These are phyloP conservation scores for Tricholoma flavovirens DNA, from an alignment of 768 basidiomycete genomes.

Conservation along the genomic window DNA sequence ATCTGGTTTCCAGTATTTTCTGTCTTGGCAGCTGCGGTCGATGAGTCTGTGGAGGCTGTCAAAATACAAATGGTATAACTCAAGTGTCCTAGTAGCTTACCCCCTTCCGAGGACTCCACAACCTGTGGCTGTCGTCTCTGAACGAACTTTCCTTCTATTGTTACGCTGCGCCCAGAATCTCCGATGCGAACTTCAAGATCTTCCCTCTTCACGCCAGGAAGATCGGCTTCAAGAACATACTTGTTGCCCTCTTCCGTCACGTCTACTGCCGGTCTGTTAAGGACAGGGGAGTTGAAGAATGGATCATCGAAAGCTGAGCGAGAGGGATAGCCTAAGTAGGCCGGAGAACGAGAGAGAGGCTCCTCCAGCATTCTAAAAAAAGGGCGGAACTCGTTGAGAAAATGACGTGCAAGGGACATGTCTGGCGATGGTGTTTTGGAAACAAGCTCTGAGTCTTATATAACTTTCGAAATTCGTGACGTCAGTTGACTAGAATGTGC, in stretches of 20 bases:
- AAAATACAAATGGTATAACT: background rate
- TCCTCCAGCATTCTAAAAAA: conserved; percentile 75
- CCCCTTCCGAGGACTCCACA: conserved; percentile 4
- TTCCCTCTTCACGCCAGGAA: conserved; percentile 77
- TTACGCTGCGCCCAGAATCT: conserved; percentile 63
- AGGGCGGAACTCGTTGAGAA: conserved; percentile 67
- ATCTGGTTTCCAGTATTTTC: conserved; percentile 38
- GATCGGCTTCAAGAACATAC: conserved; percentile 69
- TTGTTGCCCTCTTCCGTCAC: conserved; percentile 58
- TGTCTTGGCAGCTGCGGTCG: conserved; percentile 17
- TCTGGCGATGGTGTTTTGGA: background rate
- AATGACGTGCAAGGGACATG: conserved; percentile 64
- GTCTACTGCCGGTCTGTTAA: conserved; percentile 56
- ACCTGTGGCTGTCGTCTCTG: conserved; percentile 19
- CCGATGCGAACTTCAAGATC: conserved; percentile 67
- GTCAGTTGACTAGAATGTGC: background rate
- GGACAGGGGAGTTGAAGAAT: conserved; percentile 30
- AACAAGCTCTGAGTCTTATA: conserved; percentile 2
- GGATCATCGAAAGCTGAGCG: conserved; percentile 42
- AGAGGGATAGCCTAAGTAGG: background rate
- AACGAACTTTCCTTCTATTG: conserved; percentile 60
- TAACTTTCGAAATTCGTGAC: background rate
- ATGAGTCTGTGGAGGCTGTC: conserved; percentile 5
- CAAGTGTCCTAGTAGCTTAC: conserved; percentile 1
- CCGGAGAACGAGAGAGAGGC: conserved; percentile 39